Base-by-base conservation (phyloP, 768 basidiomycete species). In the Leccinum sublutescens region DNA sequence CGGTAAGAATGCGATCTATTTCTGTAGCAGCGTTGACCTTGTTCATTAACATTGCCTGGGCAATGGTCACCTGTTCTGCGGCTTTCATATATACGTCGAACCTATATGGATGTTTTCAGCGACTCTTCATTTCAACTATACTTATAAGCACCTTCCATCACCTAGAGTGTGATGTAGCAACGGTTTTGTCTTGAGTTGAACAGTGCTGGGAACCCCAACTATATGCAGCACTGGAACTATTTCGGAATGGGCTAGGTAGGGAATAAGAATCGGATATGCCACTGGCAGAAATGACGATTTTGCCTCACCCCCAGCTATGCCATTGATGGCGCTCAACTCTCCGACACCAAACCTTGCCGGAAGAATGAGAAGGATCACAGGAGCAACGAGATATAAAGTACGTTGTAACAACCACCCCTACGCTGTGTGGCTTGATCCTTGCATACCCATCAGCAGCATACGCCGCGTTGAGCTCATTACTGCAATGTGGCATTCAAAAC, bases 361-460 rank as follows among this genome's bases (percentile, higher is more conserved):
- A 49, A 51, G 12, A 36, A 40, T 58, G 21, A 63, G 54, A 40
- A 56, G 19, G 21, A 54, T 12, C 29, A 27, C 27, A 34, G 5
- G 38, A 2, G 19, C 4, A 33, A 14, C 7, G 8, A 14, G 25
- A 12, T 17, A 3, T 21, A 1, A 67, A 78, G n/a, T 65, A 88
- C 87, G 89, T 97, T 11, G 95, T 96, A 33, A 82, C 73, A 5
- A 94, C 73, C 8, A 85, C 91, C 52, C 90, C 91, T 51, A 93
- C 75, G 64, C 83, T 80, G 50, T 79, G 76, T 52, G 87, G 84
- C 64, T 93, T 95, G 54, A 95, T 86, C 58, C 95, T 83, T 19
- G 95, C 92, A 72, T 96, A 96, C 11, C 95, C 95, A 68, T 95
- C 94, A 0, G 92, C 92, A 15, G 95, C 95, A 72, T 97, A 97